Base-by-base conservation (phyloP, 345 rosid species). In the Lenwebbia sp. region DNA sequence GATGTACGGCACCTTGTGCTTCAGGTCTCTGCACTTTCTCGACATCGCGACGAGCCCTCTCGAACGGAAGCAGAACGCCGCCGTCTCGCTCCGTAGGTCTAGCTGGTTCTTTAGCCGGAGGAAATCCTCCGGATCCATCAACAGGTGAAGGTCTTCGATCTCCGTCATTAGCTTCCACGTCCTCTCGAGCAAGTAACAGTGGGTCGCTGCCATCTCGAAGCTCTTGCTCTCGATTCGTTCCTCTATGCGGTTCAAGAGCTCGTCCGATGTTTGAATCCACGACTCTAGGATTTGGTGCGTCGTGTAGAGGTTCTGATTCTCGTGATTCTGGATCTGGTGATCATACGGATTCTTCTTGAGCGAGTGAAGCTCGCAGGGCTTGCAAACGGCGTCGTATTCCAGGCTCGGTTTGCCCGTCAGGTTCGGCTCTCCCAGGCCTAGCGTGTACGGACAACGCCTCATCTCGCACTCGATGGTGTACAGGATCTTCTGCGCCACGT, bases 371-470 rank as follows among this genome's bases (percentile, higher is more conserved):
- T 85, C 90, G 58, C 51, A 51, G 6, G 93, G 92, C 57, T 83
- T 86, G 88, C 91, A 91, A 58, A 92, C 90, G 54, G 87, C 86
- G 91, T 92, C 93, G 89, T 90, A 92, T 3, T 90, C 91, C 10
- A 92, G 91, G 83, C 85, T 90, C 85, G 90, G 93, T 53, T 92
- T 92, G 23, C 83, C 83, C 56, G 78, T 65, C 33, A 97, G 90
- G 89, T 97, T 97, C 1, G 95, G 98, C 87, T 97, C 99, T 1
- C 99, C 98, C 37, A 97, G 84, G 6, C 99, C 99, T 0, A 97
- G 91, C 41, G 99, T 94, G 92, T 92, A 97, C 8, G 91, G 90
- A 55, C 98, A 94, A 87, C 92, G 81, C 85, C 95, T 86, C 96
- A 96, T 93, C 92, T 92, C 94, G 89, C 93, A 91, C 90, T 97